Conservation (phyloP, 2,329 filamentous ascomycete species). For the Verticillium alfalfae region DNA sequence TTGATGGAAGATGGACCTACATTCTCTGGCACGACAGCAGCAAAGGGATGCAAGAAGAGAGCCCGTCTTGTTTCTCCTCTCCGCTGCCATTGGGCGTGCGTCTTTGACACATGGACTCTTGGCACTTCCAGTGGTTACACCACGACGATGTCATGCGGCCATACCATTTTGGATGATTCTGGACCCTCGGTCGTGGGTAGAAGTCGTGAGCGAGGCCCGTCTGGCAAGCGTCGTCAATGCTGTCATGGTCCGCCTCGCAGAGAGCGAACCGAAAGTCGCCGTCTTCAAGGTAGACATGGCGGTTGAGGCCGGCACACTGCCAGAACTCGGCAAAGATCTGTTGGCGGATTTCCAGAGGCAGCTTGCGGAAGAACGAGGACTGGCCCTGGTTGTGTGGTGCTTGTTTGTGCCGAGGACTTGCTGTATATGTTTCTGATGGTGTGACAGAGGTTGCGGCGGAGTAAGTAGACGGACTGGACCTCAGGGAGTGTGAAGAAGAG, state of each 20-base stretch:
- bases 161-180: conserved; percentile 9
- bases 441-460: not conserved
- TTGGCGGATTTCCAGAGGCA: conserved; percentile 9
- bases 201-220: conserved; percentile 5
- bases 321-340: conserved; percentile 9
- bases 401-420: not conserved
- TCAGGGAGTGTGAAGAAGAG: not conserved
- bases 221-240: conserved; percentile 8
- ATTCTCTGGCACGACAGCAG: conserved; percentile 9
- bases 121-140: conserved; percentile 14
- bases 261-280: conserved; percentile 1
- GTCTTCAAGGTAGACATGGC: conserved; percentile 5
- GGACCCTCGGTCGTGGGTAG: not conserved
- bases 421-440: not conserved
- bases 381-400: not conserved
- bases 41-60: conserved; percentile 3
- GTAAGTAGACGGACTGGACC: not conserved
- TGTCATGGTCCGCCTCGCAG: conserved; percentile 7
- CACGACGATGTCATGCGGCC: conserved; percentile 8
- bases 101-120: conserved; percentile 6
- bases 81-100: not conserved
- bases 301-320: conserved; percentile 1
- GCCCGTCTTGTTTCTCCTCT: not conserved
- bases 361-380: conserved; percentile 4
- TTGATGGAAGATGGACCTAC: not conserved